Percentiles rank a stretch among this genome's conserved stretches.
Evolutionary conservation across 441 rosid species (phyloP).

Genomic region (Omphalea diandra): DNA sequence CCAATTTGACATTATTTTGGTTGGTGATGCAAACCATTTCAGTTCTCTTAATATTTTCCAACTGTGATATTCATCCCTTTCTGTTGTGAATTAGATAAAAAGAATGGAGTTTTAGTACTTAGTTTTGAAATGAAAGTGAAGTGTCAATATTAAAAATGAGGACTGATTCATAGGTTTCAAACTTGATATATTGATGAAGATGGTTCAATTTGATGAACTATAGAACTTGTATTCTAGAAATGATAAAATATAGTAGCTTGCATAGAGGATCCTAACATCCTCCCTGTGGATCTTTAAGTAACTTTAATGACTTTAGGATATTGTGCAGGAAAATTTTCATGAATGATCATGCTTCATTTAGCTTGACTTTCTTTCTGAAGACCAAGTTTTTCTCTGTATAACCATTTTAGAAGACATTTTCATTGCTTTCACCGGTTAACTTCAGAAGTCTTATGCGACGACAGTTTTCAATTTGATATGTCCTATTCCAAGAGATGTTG

Average conservation of each 20-base stretch:
- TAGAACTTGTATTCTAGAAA: not conserved
- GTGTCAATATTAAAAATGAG: too few species aligned
- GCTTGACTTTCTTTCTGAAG: not conserved
- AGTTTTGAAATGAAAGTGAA: not conserved
- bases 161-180: not conserved
- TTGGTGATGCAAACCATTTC: not conserved
- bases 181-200: not conserved
- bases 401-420: not conserved
- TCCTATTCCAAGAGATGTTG: conserved; percentile 6
- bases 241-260: not conserved
- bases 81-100: not conserved
- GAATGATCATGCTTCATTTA: not conserved
- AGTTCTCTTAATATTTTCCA: not conserved
- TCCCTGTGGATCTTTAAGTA: not conserved
- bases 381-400: not conserved
- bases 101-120: not conserved
- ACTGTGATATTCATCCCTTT: not conserved
- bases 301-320: not conserved
- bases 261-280: not conserved
- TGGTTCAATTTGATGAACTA: not conserved
- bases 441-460: not conserved
- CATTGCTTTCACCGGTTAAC: not conserved
- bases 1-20: not conserved
- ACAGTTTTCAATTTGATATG: not conserved
- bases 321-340: not conserved